These are phyloP conservation scores for Karstenula rhodostoma DNA, from an alignment of 2,329 filamentous ascomycete species.

Conservation along the genomic window DNA sequence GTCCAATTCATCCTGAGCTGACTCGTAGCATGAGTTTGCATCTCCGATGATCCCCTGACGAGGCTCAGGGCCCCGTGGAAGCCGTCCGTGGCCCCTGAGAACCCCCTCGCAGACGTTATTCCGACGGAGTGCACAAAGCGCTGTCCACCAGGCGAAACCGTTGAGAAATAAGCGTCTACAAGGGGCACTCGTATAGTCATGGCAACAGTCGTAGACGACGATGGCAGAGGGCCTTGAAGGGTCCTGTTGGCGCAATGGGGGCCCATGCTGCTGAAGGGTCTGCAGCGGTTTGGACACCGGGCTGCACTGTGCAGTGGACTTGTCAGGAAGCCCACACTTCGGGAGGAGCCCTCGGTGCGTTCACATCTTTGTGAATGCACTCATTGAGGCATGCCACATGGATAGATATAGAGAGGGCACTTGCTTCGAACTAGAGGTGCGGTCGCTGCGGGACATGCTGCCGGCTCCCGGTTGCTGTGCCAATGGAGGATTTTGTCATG, in stretches of 20 bases:
- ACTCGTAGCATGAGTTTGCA: slow-evolving; percentile 5
- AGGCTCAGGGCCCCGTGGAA: not conserved
- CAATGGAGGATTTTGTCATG: slow-evolving; percentile 3
- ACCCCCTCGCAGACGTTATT: not conserved
- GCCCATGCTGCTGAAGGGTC: not conserved
- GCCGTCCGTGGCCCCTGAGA: not conserved
- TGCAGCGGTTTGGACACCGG: not conserved
- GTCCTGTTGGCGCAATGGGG: not conserved
- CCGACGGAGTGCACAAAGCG: not conserved
- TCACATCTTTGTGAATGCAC: not conserved
- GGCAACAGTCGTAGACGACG: not conserved
- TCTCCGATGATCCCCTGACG: not conserved
- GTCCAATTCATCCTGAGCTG: not conserved
- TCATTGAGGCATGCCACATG: not conserved
- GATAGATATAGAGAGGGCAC: not conserved
- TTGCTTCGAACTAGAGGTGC: not conserved
- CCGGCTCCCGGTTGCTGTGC: slow-evolving; percentile 9
- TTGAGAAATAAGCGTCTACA: not conserved
- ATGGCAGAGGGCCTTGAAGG: not conserved
- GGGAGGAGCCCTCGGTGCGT: not conserved
- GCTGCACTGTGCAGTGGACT: not conserved
- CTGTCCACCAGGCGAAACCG: not conserved
- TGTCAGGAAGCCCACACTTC: not conserved
- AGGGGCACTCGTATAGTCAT: not conserved
- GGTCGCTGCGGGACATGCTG: not conserved